Evolutionary conservation across 179 eudicot species (phyloP), one percentile per base, ranked within the genome.

Genomic region (Spinacia oleracea): DNA sequence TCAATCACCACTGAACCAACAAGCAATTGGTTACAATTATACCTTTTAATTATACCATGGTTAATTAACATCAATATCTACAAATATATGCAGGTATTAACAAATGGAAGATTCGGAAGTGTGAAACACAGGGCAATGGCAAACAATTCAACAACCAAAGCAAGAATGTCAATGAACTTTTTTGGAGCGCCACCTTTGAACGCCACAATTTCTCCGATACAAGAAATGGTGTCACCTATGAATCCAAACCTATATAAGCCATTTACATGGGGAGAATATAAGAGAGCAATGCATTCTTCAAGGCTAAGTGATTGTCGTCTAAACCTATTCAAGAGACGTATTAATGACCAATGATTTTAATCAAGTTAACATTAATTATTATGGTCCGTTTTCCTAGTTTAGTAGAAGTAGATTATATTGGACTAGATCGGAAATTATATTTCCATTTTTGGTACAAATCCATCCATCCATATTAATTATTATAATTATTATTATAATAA

Each of bases 221-320:
- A 80, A 2, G 83, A 80, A 66, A 73, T 77, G 85, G 78, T 85
- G 27, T 85, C 87, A 4, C 31, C 72, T 12, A 14, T 82, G 18
- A 77, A 50, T 7, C 87, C 87, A 20, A 79, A 74, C 46, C 80
- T 82, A 5, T 86, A 86, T 78, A 69, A 35, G 60, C 77, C 84
- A n/a, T 87, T 87, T 66, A 84, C 89, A 65, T 87, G 89, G 87
- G 82, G 70, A 2, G 87, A 84, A 15, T 86, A 86, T 48, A 87
- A 87, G 78, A 81, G 83, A 48, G 86, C 86, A 0, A 80, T 85
- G 66, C 83, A 82, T 42, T 63, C 84, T 51, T 80, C 87, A 3
- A 70, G 84, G 18, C 74, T 84, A 2, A 75, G 81, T 23, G 89
- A 87, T 27, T 84, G 87, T 76, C 86, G 89, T 11, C 89, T 87